phyloP scores from a whole-genome alignment of 805 yeast species.

The Tetrapisispora pingtungensis region DNA sequence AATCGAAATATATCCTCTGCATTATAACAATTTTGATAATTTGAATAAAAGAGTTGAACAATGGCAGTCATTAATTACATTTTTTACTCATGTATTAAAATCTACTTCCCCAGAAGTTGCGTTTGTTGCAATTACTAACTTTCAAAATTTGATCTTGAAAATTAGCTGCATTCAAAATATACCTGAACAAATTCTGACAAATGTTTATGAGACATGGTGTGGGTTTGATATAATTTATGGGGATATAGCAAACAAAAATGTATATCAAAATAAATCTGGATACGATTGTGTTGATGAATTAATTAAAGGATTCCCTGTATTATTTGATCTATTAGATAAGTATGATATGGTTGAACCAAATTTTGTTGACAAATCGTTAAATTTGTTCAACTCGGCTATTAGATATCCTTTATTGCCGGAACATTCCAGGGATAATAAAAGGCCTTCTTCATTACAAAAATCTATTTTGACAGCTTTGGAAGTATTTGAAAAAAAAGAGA shows the following conservation, averaged over 20 bases:
- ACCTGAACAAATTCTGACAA: slow-evolving; percentile 25
- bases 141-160: slow-evolving; percentile 42
- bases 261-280: slow-evolving; percentile 29
- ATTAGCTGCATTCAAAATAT: slow-evolving; percentile 29
- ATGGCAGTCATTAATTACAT: slow-evolving; percentile 52
- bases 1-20: slow-evolving; percentile 48
- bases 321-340: slow-evolving; percentile 33
- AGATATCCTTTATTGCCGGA: slow-evolving; percentile 65
- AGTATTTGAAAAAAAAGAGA: slow-evolving; percentile 20
- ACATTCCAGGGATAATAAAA: slow-evolving; percentile 41
- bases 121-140: slow-evolving; percentile 46
- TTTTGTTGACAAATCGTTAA: slow-evolving; percentile 40
- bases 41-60: slow-evolving; percentile 19
- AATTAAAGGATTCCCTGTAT: slow-evolving; percentile 41
- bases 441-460: slow-evolving; percentile 54
- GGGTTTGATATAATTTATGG: slow-evolving; percentile 36
- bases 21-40: slow-evolving; percentile 31
- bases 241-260: slow-evolving; percentile 25
- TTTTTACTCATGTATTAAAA: slow-evolving; percentile 34
- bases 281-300: slow-evolving; percentile 54
- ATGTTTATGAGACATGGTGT: slow-evolving; percentile 44
- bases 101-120: slow-evolving; percentile 33
- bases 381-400: slow-evolving; percentile 53
- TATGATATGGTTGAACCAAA: slow-evolving; percentile 27
- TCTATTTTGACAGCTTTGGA: slow-evolving; percentile 44